phyloP scores from a whole-genome alignment of 345 rosid species.

The Garcia nutans region DNA sequence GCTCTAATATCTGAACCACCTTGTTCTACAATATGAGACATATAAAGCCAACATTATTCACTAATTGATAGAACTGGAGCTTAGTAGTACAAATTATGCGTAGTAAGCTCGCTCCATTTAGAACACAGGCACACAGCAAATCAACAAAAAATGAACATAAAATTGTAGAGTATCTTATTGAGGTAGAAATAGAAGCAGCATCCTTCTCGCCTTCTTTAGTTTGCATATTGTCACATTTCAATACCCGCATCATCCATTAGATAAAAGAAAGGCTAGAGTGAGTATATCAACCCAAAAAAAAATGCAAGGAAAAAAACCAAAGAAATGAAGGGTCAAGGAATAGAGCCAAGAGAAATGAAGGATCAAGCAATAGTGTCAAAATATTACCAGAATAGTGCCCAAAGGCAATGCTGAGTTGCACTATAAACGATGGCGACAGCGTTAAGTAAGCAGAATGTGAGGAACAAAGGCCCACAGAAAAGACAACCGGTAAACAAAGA shows the following conservation, averaged over 20 bases:
- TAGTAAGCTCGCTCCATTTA: neutral
- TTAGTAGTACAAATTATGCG: neutral
- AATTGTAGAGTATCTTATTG: conserved; percentile 32
- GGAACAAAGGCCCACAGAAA: conserved; percentile 83
- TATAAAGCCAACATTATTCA: conserved; percentile 14
- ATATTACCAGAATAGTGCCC: conserved; percentile 46
- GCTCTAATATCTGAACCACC: conserved; percentile 76
- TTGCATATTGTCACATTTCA: conserved; percentile 26
- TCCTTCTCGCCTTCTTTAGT: conserved; percentile 44
- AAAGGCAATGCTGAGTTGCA: conserved; percentile 74
- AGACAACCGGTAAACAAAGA: conserved; percentile 76
- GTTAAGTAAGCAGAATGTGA: conserved; percentile 86
- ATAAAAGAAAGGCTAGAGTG: too few relatives aligned
- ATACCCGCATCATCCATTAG: too few relatives aligned
- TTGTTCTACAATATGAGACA: conserved; percentile 59
- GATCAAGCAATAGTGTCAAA: too few relatives aligned
- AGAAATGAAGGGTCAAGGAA: too few relatives aligned
- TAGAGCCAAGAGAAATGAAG: too few relatives aligned
- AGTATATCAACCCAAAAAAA: too few relatives aligned
- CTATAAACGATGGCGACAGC: conserved; percentile 80
- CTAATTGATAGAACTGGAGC: conserved; percentile 9
- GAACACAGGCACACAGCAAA: neutral
- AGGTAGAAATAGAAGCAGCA: conserved; percentile 24
- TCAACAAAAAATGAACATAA: neutral
- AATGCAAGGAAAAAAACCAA: too few relatives aligned